Percentiles rank a stretch among this genome's conserved stretches.
Evolutionary conservation across 192 early-diverging fungal species (phyloP).

Genomic region (Phycomyces blakesleeanus): DNA sequence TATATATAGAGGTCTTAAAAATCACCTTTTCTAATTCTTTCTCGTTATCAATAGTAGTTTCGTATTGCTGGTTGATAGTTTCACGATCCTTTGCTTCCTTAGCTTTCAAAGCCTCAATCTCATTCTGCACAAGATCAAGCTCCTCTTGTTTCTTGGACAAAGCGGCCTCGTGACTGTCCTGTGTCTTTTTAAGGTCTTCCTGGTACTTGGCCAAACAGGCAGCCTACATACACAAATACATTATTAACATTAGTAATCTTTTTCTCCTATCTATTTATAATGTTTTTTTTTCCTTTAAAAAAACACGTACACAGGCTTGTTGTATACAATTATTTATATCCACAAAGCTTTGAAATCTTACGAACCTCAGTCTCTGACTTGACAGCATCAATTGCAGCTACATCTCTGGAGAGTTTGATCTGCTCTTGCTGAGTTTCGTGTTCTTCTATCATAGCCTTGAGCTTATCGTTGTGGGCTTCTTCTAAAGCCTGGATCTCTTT

Average conservation of each 20-base stretch:
- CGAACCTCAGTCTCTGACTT: background rate
- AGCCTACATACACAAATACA: background rate
- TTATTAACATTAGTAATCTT: background rate
- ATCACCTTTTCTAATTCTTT: slow-evolving; percentile 6
- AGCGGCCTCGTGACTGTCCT: slow-evolving; percentile 3
- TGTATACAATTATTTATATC: no score
- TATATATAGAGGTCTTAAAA: background rate
- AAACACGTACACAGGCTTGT: no score
- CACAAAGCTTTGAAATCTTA: no score
- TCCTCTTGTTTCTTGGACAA: slow-evolving; percentile 2
- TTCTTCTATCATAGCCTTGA: background rate
- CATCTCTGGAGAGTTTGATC: background rate
- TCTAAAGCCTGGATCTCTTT: slow-evolving; percentile 10
- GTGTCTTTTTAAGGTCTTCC: background rate
- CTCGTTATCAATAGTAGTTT: background rate
- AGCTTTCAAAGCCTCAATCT: slow-evolving; percentile 4
- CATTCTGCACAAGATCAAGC: slow-evolving; percentile 7
- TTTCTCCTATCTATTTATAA: no score
- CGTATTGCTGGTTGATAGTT: background rate
- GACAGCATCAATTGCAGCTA: background rate
- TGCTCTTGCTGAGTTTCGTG: slow-evolving; percentile 9
- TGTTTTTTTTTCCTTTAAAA: no score
- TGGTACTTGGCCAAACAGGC: slow-evolving; percentile 4
- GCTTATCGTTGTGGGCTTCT: background rate
- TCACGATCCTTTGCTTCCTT: slow-evolving; percentile 8